A percentile compares a stretch with the other conserved stretches of the same genome.
These are phyloP conservation scores for Bipolaris bicolor DNA, from an alignment of 2,329 filamentous ascomycete genomes.

Conservation along the genomic window DNA sequence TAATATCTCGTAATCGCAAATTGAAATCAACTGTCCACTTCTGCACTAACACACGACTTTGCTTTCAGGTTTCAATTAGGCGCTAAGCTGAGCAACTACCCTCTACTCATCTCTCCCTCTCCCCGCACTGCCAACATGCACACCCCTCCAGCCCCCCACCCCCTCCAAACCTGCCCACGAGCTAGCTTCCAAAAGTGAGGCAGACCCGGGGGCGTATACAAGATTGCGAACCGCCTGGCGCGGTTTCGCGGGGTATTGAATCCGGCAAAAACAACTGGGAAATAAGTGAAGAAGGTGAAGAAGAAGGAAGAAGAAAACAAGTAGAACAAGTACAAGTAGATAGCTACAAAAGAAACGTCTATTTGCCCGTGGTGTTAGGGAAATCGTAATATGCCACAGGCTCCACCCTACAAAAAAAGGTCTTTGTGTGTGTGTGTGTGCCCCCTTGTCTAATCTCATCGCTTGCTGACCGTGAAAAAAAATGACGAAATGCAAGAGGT, in stretches of 20 bases:
- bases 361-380: slow-evolving; percentile 28
- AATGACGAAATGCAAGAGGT: slow-evolving; percentile 24
- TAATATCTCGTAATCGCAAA: slow-evolving; percentile 42
- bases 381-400: slow-evolving; percentile 39
- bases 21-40: neutral
- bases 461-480: slow-evolving; percentile 43
- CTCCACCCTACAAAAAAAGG: slow-evolving; percentile 31
- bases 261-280: slow-evolving; percentile 37
- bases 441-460: slow-evolving; percentile 42
- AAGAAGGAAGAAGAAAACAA: neutral
- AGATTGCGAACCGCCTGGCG: slow-evolving; percentile 36
- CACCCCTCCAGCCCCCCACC: slow-evolving; percentile 19
- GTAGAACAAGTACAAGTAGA: slow-evolving; percentile 2
- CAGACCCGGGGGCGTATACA: slow-evolving; percentile 42
- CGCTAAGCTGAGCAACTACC: slow-evolving; percentile 39
- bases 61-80: slow-evolving; percentile 41
- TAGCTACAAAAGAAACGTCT: slow-evolving; percentile 31
- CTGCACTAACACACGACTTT: slow-evolving; percentile 13
- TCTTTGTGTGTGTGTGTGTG: neutral
- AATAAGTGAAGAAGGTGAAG: slow-evolving; percentile 22
- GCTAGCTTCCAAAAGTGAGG: slow-evolving; percentile 8
- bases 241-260: slow-evolving; percentile 46
- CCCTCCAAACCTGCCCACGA: slow-evolving; percentile 7
- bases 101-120: slow-evolving; percentile 30
- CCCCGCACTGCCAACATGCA: slow-evolving; percentile 38